These are phyloP conservation scores for Meira nashicola DNA, from an alignment of 1,284 basidiomycete genomes.

Conservation along the genomic window DNA sequence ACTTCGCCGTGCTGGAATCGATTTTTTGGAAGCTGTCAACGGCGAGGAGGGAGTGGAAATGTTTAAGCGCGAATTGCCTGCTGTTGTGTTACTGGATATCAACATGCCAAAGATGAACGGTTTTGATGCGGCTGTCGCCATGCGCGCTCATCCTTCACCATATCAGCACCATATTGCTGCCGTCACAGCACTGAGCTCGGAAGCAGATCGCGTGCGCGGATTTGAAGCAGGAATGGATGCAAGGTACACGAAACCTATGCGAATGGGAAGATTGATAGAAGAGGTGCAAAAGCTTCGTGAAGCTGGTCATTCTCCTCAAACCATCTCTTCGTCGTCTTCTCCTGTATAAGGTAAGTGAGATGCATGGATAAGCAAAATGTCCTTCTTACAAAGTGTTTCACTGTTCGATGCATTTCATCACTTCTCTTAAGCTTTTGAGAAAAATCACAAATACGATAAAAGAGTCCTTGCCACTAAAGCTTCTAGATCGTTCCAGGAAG, in stretches of 20 bases:
- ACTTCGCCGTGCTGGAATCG: slow-evolving; percentile 25
- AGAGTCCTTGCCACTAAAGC: too few species aligned
- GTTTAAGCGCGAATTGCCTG: slow-evolving; percentile 22
- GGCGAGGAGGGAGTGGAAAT: slow-evolving; percentile 33
- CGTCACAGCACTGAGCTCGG: slow-evolving; percentile 28
- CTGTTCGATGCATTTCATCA: too few species aligned
- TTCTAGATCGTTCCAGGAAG: too few species aligned
- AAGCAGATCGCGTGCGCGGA: slow-evolving; percentile 22
- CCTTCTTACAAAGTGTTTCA: too few species aligned
- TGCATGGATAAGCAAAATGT: too few species aligned
- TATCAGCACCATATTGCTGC: slow-evolving; percentile 27
- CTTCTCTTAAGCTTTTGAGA: too few species aligned
- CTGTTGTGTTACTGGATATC: slow-evolving; percentile 44
- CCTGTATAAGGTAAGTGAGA: too few species aligned
- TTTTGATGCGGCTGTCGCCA: slow-evolving; percentile 31
- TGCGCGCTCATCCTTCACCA: slow-evolving; percentile 24
- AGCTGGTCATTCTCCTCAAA: too few species aligned
- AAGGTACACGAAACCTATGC: slow-evolving; percentile 29
- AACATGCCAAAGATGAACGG: slow-evolving; percentile 46
- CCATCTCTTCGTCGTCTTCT: too few species aligned
- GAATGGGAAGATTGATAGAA: too few species aligned
- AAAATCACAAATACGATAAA: too few species aligned
- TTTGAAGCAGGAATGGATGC: slow-evolving; percentile 33
- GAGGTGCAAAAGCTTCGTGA: too few species aligned
- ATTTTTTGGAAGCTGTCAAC: slow-evolving; percentile 32